Evolutionary conservation across 2,329 filamentous ascomycete species (phyloP).

Genomic region (Aspergillus ustus): DNA sequence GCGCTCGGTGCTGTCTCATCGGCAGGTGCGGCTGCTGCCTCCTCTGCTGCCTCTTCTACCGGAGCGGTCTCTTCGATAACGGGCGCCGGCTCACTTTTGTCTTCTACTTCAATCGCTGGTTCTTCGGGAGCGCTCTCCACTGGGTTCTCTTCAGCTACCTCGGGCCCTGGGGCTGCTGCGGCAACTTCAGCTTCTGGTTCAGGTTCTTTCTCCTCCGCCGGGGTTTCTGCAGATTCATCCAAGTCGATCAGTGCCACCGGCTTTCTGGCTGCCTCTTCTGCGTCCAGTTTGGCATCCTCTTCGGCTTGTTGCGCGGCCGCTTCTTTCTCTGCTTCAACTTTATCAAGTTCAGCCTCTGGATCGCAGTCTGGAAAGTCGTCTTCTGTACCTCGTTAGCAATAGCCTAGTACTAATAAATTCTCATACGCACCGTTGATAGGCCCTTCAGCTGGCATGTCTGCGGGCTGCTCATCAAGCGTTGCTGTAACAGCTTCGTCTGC

Average conservation of each 20-base stretch:
- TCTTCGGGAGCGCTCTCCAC: neutral
- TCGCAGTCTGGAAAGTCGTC: conserved; percentile 41
- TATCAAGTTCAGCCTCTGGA: conserved; percentile 34
- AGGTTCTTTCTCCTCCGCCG: neutral
- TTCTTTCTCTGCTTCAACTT: conserved; percentile 41
- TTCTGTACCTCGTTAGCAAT: conserved; percentile 30
- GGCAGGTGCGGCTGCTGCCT: neutral
- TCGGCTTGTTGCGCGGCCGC: conserved; percentile 37
- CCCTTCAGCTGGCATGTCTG: conserved; percentile 15
- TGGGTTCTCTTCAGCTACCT: neutral
- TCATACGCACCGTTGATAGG: conserved; percentile 31
- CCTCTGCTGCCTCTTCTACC: neutral
- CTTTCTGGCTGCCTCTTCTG: conserved; percentile 23
- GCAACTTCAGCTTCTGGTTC: conserved; percentile 12
- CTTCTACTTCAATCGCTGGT: neutral
- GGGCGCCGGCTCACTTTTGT: neutral
- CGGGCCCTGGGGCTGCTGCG: conserved; percentile 16
- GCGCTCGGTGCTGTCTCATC: neutral
- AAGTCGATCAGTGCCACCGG: conserved; percentile 18
- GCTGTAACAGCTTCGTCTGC: neutral
- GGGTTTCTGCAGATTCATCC: conserved; percentile 3
- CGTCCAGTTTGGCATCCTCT: conserved; percentile 37
- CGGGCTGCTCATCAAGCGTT: neutral
- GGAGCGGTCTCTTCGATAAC: neutral
- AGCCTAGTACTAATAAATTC: conserved; percentile 2